phyloP scores from a whole-genome alignment of 768 basidiomycete species.

The Fomitopsis serialis region DNA sequence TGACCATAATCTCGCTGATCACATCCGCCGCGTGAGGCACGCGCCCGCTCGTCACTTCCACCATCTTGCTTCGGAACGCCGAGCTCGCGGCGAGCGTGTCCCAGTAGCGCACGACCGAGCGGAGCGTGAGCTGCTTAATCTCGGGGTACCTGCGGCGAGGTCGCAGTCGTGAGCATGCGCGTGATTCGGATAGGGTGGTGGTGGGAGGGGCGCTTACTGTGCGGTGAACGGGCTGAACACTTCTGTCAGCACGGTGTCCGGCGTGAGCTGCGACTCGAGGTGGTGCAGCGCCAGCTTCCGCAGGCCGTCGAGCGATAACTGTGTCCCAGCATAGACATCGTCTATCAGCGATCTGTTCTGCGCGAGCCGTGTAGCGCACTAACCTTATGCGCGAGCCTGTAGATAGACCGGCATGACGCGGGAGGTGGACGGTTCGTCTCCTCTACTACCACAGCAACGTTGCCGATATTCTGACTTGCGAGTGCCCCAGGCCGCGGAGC shows the following conservation, averaged over 20 bases:
- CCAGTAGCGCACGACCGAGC: conserved; percentile 10
- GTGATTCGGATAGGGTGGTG: no score
- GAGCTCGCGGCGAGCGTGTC: conserved; percentile 1
- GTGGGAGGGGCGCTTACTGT: not conserved
- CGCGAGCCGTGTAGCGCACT: not conserved
- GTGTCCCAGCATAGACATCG: not conserved
- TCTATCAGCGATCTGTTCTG: no score
- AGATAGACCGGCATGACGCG: conserved; percentile 2
- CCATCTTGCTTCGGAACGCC: conserved; percentile 7
- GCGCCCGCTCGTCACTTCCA: conserved; percentile 4
- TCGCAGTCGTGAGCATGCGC: no score
- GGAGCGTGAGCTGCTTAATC: conserved; percentile 9
- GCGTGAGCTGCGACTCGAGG: conserved; percentile 4
- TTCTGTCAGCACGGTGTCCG: conserved; percentile 8
- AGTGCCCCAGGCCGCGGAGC: not conserved
- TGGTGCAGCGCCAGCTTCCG: conserved; percentile 6
- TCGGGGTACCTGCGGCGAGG: conserved; percentile 7
- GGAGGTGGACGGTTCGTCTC: not conserved
- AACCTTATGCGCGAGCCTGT: conserved; percentile 1
- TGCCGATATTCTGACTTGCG: not conserved
- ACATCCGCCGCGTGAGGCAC: conserved; percentile 1
- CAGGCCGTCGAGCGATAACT: conserved; percentile 7
- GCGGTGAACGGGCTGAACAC: conserved; percentile 12
- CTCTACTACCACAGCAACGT: not conserved
- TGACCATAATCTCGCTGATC: conserved; percentile 1